phyloP scores from a whole-genome alignment of 2,329 filamentous ascomycete genomes.

The Hypoxylon sp. region DNA sequence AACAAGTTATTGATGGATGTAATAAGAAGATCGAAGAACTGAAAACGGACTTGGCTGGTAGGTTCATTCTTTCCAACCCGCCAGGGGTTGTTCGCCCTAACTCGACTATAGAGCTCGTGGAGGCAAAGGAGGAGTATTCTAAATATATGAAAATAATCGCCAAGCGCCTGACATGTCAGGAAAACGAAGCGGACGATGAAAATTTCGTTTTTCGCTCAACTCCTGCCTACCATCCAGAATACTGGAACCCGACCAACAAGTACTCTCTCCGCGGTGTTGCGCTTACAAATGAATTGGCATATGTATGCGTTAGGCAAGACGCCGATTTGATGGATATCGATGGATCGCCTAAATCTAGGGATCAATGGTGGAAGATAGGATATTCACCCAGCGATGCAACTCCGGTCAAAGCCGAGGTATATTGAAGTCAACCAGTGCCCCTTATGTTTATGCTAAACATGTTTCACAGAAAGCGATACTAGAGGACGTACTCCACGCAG shows the following conservation, averaged over 20 bases:
- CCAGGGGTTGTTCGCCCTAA: slow-evolving; percentile 17
- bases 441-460: slow-evolving; percentile 40
- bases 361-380: slow-evolving; percentile 71
- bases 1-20: slow-evolving; percentile 55
- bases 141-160: slow-evolving; percentile 46
- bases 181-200: slow-evolving; percentile 51
- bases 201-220: slow-evolving; percentile 50
- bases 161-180: slow-evolving; percentile 53
- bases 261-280: slow-evolving; percentile 68
- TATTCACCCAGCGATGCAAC: slow-evolving; percentile 58
- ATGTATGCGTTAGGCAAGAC: slow-evolving; percentile 64
- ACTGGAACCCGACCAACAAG: slow-evolving; percentile 59
- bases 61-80: slow-evolving; percentile 30
- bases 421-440: slow-evolving; percentile 25
- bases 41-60: slow-evolving; percentile 56
- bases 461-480: slow-evolving; percentile 62
- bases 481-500: slow-evolving; percentile 61
- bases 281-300: slow-evolving; percentile 63
- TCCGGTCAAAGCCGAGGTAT: slow-evolving; percentile 66
- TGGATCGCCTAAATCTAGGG: slow-evolving; percentile 52
- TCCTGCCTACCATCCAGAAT: slow-evolving; percentile 52
- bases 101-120: slow-evolving; percentile 44
- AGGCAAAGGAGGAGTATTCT: slow-evolving; percentile 40
- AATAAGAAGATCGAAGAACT: slow-evolving; percentile 55
- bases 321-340: slow-evolving; percentile 61